phyloP scores from a whole-genome alignment of 2,329 filamentous ascomycete species.

The Laburnicola sp. region DNA sequence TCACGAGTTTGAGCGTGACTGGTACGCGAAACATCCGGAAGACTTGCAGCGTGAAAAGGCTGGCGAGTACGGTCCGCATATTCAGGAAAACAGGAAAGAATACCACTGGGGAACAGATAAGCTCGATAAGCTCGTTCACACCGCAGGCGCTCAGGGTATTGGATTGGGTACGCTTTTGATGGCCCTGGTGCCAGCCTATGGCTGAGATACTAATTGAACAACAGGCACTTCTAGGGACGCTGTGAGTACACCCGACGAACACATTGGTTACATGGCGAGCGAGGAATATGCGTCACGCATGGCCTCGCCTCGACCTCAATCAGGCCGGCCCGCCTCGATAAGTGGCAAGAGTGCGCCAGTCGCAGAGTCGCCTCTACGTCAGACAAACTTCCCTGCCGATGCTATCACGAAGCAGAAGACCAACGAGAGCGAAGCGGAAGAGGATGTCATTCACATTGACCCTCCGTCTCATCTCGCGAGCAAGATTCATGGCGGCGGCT shows the following conservation, averaged over 20 bases:
- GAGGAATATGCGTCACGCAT: slow-evolving; percentile 82
- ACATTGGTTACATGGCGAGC: slow-evolving; percentile 83
- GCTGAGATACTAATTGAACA: slow-evolving; percentile 53
- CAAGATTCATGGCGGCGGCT: slow-evolving; percentile 54
- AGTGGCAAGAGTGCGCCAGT: slow-evolving; percentile 48
- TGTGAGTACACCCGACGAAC: slow-evolving; percentile 80
- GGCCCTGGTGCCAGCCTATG: slow-evolving; percentile 25
- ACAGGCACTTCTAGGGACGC: slow-evolving; percentile 66
- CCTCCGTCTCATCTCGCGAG: slow-evolving; percentile 57
- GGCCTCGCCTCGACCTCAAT: slow-evolving; percentile 65
- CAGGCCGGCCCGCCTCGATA: slow-evolving; percentile 50
- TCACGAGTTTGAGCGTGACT: slow-evolving; percentile 86
- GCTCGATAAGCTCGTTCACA: slow-evolving; percentile 83
- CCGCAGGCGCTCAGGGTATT: slow-evolving; percentile 59
- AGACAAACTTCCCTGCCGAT: slow-evolving; percentile 53
- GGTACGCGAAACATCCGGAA: slow-evolving; percentile 91
- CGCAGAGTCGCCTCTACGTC: slow-evolving; percentile 57
- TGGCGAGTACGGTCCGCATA: slow-evolving; percentile 62
- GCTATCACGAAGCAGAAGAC: slow-evolving; percentile 44
- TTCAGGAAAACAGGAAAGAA: slow-evolving; percentile 65
- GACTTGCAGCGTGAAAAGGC: slow-evolving; percentile 73
- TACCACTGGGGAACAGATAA: slow-evolving; percentile 89
- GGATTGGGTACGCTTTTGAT: slow-evolving; percentile 55
- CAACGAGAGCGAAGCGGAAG: slow-evolving; percentile 55
- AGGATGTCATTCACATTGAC: slow-evolving; percentile 75